Evolutionary conservation across 257 asterid species (phyloP).

Genomic region (Ballota nigra): DNA sequence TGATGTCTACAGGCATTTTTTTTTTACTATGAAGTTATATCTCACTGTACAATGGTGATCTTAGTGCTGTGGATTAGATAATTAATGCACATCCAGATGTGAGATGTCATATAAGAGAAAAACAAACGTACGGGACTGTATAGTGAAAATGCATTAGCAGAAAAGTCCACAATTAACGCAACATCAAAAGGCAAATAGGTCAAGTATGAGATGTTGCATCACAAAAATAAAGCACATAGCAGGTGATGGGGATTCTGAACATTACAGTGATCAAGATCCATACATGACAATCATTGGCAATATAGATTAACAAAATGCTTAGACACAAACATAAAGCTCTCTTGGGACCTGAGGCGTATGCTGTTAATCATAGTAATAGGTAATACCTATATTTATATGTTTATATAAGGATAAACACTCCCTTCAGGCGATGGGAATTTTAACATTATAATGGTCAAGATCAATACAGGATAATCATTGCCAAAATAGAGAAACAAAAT

Average conservation of each 20-base stretch:
- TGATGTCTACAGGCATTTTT: background rate
- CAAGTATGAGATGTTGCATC: background rate
- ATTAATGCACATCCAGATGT: background rate
- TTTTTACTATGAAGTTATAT: background rate
- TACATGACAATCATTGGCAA: background rate
- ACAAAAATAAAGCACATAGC: conserved; percentile 7
- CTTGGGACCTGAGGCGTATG: background rate
- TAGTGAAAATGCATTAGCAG: background rate
- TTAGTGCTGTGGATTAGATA: conserved; percentile 2
- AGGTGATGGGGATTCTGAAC: background rate
- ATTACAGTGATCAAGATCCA: background rate
- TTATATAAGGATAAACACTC: background rate
- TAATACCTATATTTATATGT: no score
- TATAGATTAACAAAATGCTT: background rate
- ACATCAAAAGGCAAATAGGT: conserved; percentile 1
- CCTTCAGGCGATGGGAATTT: no score
- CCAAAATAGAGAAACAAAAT: background rate
- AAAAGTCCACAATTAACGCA: background rate
- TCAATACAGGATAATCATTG: background rate
- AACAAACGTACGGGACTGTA: background rate
- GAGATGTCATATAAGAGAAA: background rate
- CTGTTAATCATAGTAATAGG: no score
- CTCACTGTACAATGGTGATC: background rate
- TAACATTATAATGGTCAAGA: no score
- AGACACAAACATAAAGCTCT: background rate